phyloP scores from a whole-genome alignment of 768 basidiomycete genomes.

The Leccinum fibrillosum region DNA sequence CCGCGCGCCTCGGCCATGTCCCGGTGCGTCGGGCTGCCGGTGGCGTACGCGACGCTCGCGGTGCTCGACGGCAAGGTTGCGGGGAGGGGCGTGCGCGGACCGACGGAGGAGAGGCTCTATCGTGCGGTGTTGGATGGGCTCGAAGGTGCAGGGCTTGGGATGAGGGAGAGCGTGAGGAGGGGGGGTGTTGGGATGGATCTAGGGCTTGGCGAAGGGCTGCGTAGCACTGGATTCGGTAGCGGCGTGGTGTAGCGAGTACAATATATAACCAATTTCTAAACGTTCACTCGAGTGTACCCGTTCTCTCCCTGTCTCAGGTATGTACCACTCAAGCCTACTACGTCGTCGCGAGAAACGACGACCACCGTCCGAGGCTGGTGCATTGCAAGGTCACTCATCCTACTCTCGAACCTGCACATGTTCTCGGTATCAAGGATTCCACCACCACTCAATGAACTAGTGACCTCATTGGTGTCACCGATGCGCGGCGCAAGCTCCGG shows the following conservation, averaged over 20 bases:
- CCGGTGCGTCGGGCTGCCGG: slow-evolving; percentile 83
- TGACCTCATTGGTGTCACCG: slow-evolving; percentile 10
- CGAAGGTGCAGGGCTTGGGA: slow-evolving; percentile 43
- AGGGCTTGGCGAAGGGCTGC: slow-evolving; percentile 22
- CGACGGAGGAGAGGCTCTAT: slow-evolving; percentile 60
- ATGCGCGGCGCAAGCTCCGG: no score
- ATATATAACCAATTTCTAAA: no score
- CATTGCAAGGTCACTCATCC: no score
- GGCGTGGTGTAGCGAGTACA: neutral
- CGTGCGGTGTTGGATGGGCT: slow-evolving; percentile 58
- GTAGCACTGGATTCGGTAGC: neutral
- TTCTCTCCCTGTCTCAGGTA: no score
- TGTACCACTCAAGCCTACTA: no score
- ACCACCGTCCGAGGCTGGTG: slow-evolving; percentile 31
- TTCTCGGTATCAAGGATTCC: no score
- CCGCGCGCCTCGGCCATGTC: slow-evolving; percentile 76
- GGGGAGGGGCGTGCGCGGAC: slow-evolving; percentile 65
- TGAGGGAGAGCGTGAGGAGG: slow-evolving; percentile 34
- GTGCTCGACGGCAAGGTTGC: slow-evolving; percentile 59
- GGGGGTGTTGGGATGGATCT: slow-evolving; percentile 50
- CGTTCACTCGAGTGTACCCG: no score
- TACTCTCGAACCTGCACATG: no score
- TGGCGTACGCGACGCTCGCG: slow-evolving; percentile 75
- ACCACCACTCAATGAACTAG: no score
- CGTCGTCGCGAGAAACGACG: no score